Conservation (phyloP, 306 rosid species). For the Delonix regia region DNA sequence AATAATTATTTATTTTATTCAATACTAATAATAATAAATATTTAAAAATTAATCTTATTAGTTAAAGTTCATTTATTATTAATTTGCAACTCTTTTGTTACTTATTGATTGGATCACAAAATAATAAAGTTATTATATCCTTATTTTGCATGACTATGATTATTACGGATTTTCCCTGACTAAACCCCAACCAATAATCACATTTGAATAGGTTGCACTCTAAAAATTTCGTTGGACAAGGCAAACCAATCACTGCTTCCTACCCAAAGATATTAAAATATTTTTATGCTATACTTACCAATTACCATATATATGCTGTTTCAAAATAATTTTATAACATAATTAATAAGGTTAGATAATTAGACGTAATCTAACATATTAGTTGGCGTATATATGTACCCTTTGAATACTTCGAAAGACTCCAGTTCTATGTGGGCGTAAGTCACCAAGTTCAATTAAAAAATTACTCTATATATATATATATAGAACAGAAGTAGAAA, state of each 20-base stretch:
- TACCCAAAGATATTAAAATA: background rate
- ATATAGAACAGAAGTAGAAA: background rate
- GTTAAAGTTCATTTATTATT: too few species aligned
- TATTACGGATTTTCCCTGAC: background rate
- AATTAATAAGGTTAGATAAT: background rate
- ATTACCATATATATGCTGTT: background rate
- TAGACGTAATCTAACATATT: too few species aligned
- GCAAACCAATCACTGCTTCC: background rate
- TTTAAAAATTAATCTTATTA: too few species aligned
- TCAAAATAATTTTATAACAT: too few species aligned
- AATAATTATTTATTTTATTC: too few species aligned
- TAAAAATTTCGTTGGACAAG: background rate
- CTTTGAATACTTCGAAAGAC: background rate
- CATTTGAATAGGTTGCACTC: background rate
- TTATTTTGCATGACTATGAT: background rate
- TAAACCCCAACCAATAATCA: background rate
- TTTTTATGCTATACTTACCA: background rate
- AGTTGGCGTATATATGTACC: background rate
- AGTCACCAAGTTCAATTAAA: background rate
- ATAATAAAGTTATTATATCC: background rate
- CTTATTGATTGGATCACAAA: background rate
- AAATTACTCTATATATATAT: too few species aligned
- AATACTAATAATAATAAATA: too few species aligned
- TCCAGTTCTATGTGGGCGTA: background rate
- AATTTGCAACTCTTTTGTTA: background rate